Evolutionary conservation across 805 yeast genomes (phyloP).

Genomic region (Yueomyces sinensis): DNA sequence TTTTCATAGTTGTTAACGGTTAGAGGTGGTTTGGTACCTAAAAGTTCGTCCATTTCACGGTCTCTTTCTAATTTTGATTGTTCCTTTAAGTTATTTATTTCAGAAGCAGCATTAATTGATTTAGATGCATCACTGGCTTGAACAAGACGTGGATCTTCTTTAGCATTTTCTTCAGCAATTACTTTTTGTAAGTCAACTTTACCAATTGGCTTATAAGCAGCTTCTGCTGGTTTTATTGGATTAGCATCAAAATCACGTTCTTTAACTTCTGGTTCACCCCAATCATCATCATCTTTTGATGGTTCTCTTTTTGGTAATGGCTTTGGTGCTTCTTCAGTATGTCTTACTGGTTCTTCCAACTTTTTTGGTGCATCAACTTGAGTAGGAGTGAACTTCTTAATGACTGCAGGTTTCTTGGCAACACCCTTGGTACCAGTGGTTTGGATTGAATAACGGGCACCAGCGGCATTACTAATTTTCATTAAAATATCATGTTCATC

Average conservation of each 20-base stretch:
- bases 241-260: conserved; percentile 38
- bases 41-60: conserved; percentile 22
- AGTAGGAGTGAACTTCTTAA: conserved; percentile 10
- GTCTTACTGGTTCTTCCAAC: no score
- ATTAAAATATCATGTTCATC: conserved; percentile 62
- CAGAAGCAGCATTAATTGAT: conserved; percentile 17
- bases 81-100: conserved; percentile 24
- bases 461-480: conserved; percentile 81
- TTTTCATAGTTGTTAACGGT: conserved; percentile 5
- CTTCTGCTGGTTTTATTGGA: conserved; percentile 29
- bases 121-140: conserved; percentile 10
- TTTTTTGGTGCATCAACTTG: conserved; percentile 11
- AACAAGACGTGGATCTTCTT: conserved; percentile 30
- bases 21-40: conserved; percentile 26
- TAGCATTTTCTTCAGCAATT: conserved; percentile 30
- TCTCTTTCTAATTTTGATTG: conserved; percentile 25
- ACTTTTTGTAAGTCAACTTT: conserved; percentile 37
- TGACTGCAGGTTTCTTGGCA: conserved; percentile 8
- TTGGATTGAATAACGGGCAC: conserved; percentile 81
- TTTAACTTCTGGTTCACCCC: conserved; percentile 33
- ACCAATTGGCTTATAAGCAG: conserved; percentile 51
- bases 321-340: no score
- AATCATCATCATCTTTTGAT: conserved; percentile 24
- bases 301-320: conserved; percentile 5
- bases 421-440: conserved; percentile 18